A percentile compares a stretch with the other conserved stretches of the same genome.
Conservation (phyloP, 495 filamentous ascomycete species). For the Penicillium chermesinum region DNA sequence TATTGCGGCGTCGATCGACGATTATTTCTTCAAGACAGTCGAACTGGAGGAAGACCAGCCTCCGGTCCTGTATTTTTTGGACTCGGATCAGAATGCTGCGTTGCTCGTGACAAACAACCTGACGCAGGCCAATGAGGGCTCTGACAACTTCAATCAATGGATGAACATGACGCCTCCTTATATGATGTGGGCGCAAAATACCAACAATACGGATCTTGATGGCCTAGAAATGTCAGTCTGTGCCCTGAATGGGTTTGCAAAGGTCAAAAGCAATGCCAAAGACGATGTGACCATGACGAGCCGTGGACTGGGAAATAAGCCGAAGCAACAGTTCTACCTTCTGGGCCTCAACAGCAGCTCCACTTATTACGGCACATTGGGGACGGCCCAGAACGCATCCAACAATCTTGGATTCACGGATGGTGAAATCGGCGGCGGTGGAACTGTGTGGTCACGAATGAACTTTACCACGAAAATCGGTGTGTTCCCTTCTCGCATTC, state of each 20-base stretch:
- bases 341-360: slow-evolving; percentile 64
- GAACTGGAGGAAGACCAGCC: slow-evolving; percentile 16
- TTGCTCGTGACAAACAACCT: slow-evolving; percentile 70
- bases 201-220: slow-evolving; percentile 49
- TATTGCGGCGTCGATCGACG: slow-evolving; percentile 77
- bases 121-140: slow-evolving; percentile 44
- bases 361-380: slow-evolving; percentile 66
- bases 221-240: slow-evolving; percentile 75
- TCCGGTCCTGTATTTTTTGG: slow-evolving; percentile 62
- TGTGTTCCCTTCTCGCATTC: slow-evolving; percentile 29
- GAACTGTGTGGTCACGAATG: slow-evolving; percentile 61
- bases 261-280: slow-evolving; percentile 52
- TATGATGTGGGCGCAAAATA: slow-evolving; percentile 71
- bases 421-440: slow-evolving; percentile 59
- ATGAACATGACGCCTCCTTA: slow-evolving; percentile 60
- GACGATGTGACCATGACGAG: slow-evolving; percentile 64
- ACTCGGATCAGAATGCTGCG: slow-evolving; percentile 72
- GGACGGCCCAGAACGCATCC: slow-evolving; percentile 53
- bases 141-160: slow-evolving; percentile 44
- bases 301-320: slow-evolving; percentile 53
- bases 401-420: slow-evolving; percentile 12
- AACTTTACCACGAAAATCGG: slow-evolving; percentile 72
- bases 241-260: slow-evolving; percentile 57
- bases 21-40: slow-evolving; percentile 59
- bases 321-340: slow-evolving; percentile 83